Evolutionary conservation across 192 early-diverging fungal genomes (phyloP), one percentile per base, ranked within the genome.

Genomic region (Phlyctochytrium planicorne): DNA sequence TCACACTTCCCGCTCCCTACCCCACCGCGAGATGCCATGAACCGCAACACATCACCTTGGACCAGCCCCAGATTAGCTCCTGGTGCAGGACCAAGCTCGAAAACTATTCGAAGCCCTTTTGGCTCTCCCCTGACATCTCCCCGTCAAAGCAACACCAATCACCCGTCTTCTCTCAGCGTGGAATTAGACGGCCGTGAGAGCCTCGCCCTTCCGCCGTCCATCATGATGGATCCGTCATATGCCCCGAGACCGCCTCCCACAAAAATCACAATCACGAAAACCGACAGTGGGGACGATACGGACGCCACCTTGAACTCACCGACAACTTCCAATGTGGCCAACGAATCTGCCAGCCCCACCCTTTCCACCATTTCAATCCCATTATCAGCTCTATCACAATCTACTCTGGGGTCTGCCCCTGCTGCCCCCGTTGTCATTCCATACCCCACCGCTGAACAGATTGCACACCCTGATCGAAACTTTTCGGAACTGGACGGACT

Each of bases 401-500:
- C 40, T 14, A 47, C 40, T 14, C 20, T 47, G 40, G 40, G 10
- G 40, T 6, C 40, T 6, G 40, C 40, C 10, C 40, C 40, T 47
- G 10, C 40, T 6, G 40, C 40, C 6, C 55, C 55, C 20, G 27
- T 57, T 25, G 55, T 57, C 10, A 57, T 57, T 14, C 55, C 55
- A 27, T 57, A 57, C 55, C 55, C 55, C 14, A 57, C 55, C 10
- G 27, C 55, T 25, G 55, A 57, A 27, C 55, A 57, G 55, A 65
- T 65, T 30, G 63, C 63, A 17, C 63, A 65, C 30, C 63, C 63
- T 10, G 63, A 65, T 52, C 12, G 63, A 29, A 40, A 33, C 23
- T 65, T 65, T 52, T 24, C 63, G 20, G 63, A 65, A 12, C 63
- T 65, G 20, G 63, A 65, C 2, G 47, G 37, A 6, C 23, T 65